phyloP scores from a whole-genome alignment of 257 asterid species.

The Misopates orontium region DNA sequence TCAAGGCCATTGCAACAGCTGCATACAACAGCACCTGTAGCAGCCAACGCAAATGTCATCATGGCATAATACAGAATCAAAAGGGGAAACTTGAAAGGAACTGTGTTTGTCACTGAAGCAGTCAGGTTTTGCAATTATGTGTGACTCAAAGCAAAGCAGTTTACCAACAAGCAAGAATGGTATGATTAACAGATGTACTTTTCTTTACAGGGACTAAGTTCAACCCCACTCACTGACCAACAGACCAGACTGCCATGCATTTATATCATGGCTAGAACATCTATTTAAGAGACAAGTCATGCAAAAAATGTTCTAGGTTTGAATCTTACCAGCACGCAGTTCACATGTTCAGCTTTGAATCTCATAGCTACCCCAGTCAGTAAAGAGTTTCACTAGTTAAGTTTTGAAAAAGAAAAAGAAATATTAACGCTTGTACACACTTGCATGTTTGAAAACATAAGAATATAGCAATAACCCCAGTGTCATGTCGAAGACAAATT shows the following conservation, averaged over 20 bases:
- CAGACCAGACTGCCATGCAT: conserved; percentile 4
- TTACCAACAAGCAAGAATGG: neutral
- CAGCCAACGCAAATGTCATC: conserved; percentile 30
- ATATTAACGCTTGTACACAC: no score
- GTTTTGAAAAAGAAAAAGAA: no score
- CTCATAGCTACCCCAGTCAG: no score
- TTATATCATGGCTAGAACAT: conserved; percentile 11
- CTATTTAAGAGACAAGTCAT: neutral
- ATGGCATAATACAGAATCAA: conserved; percentile 17
- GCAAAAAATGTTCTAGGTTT: no score
- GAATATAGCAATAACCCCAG: no score
- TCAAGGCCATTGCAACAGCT: conserved; percentile 72
- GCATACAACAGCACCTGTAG: conserved; percentile 88
- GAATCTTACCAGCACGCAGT: no score
- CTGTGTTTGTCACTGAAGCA: conserved; percentile 6
- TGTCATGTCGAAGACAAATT: no score
- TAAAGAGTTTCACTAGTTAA: no score
- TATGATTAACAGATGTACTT: neutral
- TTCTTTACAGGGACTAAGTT: neutral
- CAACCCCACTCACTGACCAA: conserved; percentile 17
- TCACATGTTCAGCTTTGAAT: no score
- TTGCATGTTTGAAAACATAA: no score
- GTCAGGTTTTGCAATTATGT: conserved; percentile 17
- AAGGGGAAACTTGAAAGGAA: neutral
- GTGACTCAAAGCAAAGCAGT: conserved; percentile 20